phyloP scores from a whole-genome alignment of 2,329 filamentous ascomycete genomes.

The Fusarium coicis region DNA sequence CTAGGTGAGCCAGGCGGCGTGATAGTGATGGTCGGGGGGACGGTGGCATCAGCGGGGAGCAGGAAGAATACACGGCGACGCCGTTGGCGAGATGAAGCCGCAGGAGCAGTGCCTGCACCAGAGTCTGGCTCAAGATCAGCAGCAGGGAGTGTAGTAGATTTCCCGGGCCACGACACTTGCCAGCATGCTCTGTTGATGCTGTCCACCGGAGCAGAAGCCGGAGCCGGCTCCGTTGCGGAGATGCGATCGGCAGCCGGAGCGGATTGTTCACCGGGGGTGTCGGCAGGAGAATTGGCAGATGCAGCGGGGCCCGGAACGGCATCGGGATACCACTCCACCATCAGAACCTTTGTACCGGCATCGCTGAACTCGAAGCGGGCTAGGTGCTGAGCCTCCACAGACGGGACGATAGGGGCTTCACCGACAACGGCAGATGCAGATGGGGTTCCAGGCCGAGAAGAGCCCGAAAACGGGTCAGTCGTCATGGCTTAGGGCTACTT shows the following conservation, averaged over 20 bases:
- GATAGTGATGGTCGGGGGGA: slow-evolving; percentile 80
- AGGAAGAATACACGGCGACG: slow-evolving; percentile 81
- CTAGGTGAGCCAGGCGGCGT: slow-evolving; percentile 53
- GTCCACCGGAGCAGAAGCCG: slow-evolving; percentile 9
- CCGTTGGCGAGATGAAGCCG: slow-evolving; percentile 46
- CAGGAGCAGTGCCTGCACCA: slow-evolving; percentile 47
- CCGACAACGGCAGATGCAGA: slow-evolving; percentile 27
- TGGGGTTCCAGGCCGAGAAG: slow-evolving; percentile 45
- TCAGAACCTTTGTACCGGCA: slow-evolving; percentile 89
- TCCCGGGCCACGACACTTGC: slow-evolving; percentile 87
- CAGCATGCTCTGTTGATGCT: slow-evolving; percentile 56
- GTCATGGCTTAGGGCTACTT: slow-evolving; percentile 27
- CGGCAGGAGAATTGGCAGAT: slow-evolving; percentile 21
- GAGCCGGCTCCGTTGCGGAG: slow-evolving; percentile 34
- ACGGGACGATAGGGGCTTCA: slow-evolving; percentile 38
- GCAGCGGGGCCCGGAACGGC: slow-evolving; percentile 32
- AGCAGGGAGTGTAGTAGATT: slow-evolving; percentile 75
- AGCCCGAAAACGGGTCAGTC: slow-evolving; percentile 48
- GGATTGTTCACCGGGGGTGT: slow-evolving; percentile 15
- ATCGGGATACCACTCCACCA: slow-evolving; percentile 84
- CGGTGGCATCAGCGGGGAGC: slow-evolving; percentile 74
- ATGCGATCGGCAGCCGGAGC: slow-evolving; percentile 29
- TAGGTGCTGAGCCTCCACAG: slow-evolving; percentile 51
- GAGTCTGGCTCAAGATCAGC: slow-evolving; percentile 50
- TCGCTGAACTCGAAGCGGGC: slow-evolving; percentile 89